Percentiles rank a stretch among this genome's conserved stretches.
Evolutionary conservation across 1,284 basidiomycete genomes (phyloP).

Genomic region (Pholiota adiposa): DNA sequence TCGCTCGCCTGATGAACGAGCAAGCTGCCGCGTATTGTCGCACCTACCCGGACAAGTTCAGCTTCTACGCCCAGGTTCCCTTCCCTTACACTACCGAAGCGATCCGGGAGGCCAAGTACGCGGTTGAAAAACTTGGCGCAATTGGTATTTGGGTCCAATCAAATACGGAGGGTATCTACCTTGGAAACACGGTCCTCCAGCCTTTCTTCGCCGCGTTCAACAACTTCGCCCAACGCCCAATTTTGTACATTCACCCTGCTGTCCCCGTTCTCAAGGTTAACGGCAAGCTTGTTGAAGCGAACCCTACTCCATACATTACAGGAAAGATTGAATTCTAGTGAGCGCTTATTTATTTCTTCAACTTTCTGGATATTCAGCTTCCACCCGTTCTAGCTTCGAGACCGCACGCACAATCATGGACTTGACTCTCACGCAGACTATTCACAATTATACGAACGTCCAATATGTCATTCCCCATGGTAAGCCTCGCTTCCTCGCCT

Average conservation of each 20-base stretch:
- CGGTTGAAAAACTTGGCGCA: constrained; percentile 34
- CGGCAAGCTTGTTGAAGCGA: constrained; percentile 34
- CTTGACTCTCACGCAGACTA: constrained; percentile 35
- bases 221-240: constrained; percentile 27
- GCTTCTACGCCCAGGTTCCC: constrained; percentile 38
- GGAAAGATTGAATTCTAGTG: constrained; percentile 39
- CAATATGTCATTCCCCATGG: constrained; percentile 39
- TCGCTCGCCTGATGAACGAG: constrained; percentile 40
- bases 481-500: constrained; percentile 10
- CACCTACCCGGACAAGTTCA: constrained; percentile 30
- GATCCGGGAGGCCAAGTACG: constrained; percentile 35
- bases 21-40: constrained; percentile 35
- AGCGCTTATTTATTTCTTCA: constrained; percentile 9
- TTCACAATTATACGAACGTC: constrained; percentile 39
- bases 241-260: constrained; percentile 36
- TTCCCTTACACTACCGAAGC: constrained; percentile 36
- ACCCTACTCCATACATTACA: constrained; percentile 34
- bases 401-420: constrained; percentile 38
- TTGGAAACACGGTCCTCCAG: constrained; percentile 32
- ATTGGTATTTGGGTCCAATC: constrained; percentile 37
- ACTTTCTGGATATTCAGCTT: neutral
- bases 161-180: constrained; percentile 37
- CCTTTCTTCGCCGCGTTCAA: constrained; percentile 36
- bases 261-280: constrained; percentile 32
- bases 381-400: constrained; percentile 30